A percentile compares a stretch with the other conserved stretches of the same genome.
phyloP scores from a whole-genome alignment of 805 yeast species.

The Metschnikowia dekortorum region DNA sequence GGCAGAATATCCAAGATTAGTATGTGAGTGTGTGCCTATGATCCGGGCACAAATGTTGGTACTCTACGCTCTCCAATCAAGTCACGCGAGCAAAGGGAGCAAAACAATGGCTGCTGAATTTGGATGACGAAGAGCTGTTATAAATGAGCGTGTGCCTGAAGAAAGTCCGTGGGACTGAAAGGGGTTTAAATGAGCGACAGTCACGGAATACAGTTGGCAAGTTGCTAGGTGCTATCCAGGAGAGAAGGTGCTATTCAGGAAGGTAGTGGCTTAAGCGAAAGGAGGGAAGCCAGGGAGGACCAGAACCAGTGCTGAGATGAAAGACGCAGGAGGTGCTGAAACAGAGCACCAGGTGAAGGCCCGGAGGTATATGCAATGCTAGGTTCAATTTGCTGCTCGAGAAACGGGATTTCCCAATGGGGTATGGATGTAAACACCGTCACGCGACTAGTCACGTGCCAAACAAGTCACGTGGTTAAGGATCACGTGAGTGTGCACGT shows the following conservation, averaged over 20 bases:
- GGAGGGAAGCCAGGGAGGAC: background rate
- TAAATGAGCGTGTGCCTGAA: no score
- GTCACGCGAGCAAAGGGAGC: no score
- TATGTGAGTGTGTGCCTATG: no score
- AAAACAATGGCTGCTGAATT: no score
- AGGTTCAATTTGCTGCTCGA: background rate
- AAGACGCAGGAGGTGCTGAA: background rate
- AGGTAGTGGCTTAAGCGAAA: background rate
- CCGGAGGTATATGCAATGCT: background rate
- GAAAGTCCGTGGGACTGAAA: no score
- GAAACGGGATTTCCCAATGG: conserved; percentile 8
- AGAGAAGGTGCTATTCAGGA: no score
- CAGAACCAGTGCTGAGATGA: background rate
- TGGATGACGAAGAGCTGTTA: no score
- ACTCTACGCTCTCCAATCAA: no score
- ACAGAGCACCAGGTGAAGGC: background rate
- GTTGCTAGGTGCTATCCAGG: background rate
- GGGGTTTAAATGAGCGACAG: background rate
- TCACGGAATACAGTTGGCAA: background rate
- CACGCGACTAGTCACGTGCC: conserved; percentile 6
- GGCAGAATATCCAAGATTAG: background rate
- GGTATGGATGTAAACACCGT: conserved; percentile 9
- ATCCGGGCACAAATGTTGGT: no score
- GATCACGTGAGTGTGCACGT: no score
- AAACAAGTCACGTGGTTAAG: no score